Conservation (phyloP, 352 stramenopile species). For the Pythium volutum region DNA sequence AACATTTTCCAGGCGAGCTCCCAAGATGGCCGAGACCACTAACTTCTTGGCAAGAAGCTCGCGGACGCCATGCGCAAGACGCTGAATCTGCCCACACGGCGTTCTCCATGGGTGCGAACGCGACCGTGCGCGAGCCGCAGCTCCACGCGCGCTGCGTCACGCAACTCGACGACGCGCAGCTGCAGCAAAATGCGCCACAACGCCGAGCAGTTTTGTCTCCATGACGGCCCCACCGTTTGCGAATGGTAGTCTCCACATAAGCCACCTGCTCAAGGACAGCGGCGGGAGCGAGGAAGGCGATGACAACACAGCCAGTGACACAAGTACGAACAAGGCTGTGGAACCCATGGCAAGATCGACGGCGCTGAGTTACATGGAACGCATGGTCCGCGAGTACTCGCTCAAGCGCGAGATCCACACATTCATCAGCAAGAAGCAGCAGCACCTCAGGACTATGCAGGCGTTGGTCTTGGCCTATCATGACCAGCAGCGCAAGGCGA, state of each 20-base stretch:
- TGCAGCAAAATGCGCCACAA: background rate
- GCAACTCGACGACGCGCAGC: conserved; percentile 51
- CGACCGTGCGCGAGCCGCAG: conserved; percentile 68
- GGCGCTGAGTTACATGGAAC: conserved; percentile 25
- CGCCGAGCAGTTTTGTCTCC: conserved; percentile 88
- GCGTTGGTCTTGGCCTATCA: conserved; percentile 25
- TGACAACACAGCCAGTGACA: no score
- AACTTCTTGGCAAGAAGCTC: conserved; percentile 53
- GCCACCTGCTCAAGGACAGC: conserved; percentile 93
- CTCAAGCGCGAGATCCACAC: conserved; percentile 33
- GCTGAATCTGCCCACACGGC: conserved; percentile 94
- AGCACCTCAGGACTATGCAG: conserved; percentile 30
- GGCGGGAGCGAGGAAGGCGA: background rate
- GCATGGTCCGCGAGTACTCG: conserved; percentile 28
- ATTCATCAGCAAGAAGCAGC: conserved; percentile 28
- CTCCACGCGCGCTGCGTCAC: conserved; percentile 66
- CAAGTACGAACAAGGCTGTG: background rate
- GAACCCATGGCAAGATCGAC: background rate
- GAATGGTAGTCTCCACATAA: conserved; percentile 99
- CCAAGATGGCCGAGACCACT: conserved; percentile 41
- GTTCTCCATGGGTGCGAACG: conserved; percentile 97
- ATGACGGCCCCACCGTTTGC: conserved; percentile 99
- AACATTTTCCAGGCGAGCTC: background rate
- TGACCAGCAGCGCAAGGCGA: conserved; percentile 21
- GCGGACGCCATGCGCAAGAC: conserved; percentile 83